Evolutionary conservation across 2,329 filamentous ascomycete genomes (phyloP).

Genomic region (Venturia effusa): DNA sequence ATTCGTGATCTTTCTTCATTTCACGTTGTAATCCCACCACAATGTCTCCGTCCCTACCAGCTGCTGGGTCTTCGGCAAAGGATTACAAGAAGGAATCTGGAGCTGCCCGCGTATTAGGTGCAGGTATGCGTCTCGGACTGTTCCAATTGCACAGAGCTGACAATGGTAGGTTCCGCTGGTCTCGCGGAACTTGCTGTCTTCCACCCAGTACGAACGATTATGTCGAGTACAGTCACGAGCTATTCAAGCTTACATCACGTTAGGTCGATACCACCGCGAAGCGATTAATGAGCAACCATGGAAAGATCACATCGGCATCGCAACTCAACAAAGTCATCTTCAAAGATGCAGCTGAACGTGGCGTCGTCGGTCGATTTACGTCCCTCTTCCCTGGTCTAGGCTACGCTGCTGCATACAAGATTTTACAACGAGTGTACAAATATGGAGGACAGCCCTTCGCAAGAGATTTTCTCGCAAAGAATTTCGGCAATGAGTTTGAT

Average conservation of each 20-base stretch:
- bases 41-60: constrained; percentile 1
- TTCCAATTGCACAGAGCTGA: constrained; percentile 14
- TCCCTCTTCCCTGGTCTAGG: constrained; percentile 94
- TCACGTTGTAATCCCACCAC: neutral
- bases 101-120: constrained; percentile 76
- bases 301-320: constrained; percentile 48
- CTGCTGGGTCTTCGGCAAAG: constrained; percentile 28
- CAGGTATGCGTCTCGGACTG: constrained; percentile 51
- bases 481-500: constrained; percentile 80
- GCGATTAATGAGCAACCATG: constrained; percentile 97
- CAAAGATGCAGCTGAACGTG: constrained; percentile 69
- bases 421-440: constrained; percentile 96
- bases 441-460: constrained; percentile 95
- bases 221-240: neutral
- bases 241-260: constrained; percentile 14
- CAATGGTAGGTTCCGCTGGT: constrained; percentile 65
- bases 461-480: constrained; percentile 70
- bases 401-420: constrained; percentile 96
- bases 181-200: constrained; percentile 90
- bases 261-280: constrained; percentile 97
- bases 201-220: constrained; percentile 54
- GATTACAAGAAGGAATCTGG: constrained; percentile 79
- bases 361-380: constrained; percentile 68
- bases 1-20: neutral
- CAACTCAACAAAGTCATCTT: constrained; percentile 89